phyloP scores from a whole-genome alignment of 129 eudicot genomes.

The Ambrosia artemisiifolia region DNA sequence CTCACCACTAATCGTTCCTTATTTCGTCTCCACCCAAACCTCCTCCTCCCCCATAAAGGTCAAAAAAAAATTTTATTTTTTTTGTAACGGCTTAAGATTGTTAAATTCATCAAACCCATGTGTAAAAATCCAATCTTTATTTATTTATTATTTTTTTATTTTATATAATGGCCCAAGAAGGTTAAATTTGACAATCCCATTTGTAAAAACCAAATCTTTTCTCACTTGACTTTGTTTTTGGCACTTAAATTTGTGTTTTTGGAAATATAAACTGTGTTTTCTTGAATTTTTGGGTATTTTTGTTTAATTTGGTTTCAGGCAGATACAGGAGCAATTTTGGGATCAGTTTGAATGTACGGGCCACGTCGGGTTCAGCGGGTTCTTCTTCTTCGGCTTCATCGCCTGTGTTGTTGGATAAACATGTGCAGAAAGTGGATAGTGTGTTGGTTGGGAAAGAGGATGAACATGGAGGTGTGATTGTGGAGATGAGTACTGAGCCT shows the following conservation, averaged over 20 bases:
- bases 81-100: too few species aligned
- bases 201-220: conserved; percentile 3
- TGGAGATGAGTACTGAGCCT: conserved; percentile 55
- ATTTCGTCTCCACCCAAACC: conserved; percentile 8
- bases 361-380: conserved; percentile 28
- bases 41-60: conserved; percentile 6
- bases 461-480: conserved; percentile 66
- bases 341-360: conserved; percentile 13
- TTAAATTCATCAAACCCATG: too few species aligned
- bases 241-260: background rate
- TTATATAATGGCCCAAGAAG: too few species aligned
- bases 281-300: background rate
- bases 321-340: conserved; percentile 15
- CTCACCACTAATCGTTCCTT: conserved; percentile 27
- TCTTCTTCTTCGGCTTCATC: conserved; percentile 24
- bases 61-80: background rate
- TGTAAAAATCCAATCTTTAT: too few species aligned
- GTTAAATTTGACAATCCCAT: background rate
- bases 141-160: too few species aligned
- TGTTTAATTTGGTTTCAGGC: conserved; percentile 21
- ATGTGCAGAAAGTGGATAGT: conserved; percentile 17
- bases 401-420: conserved; percentile 31
- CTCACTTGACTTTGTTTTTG: background rate
- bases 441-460: conserved; percentile 44
- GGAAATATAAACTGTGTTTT: background rate